Base-by-base conservation (phyloP, 2,329 filamentous ascomycete species). In the Metarhizium sp. region DNA sequence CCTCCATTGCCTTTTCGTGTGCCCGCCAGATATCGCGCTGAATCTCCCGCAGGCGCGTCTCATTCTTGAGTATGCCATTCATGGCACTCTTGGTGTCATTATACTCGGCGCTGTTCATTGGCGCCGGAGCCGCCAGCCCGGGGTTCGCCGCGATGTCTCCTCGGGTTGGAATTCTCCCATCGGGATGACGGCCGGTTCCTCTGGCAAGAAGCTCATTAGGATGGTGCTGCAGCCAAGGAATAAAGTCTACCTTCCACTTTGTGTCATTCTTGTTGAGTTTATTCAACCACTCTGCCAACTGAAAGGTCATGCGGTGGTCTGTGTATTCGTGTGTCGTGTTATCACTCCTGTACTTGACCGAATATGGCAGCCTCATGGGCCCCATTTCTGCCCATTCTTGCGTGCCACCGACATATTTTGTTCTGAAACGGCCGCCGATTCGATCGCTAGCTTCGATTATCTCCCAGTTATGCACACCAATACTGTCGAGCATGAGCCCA, bases 381-480 rank as follows among this genome's bases (percentile, higher is more conserved):
- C 73, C 73, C 66, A 76, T 73, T 56, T 76, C 64, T 47, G 62
- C 62, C 50, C 60, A 64, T 68, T 16, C 70, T 62, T 46, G 56
- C 0, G 70, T 70, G 46, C 68, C 65, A 57, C 73, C 74, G 4
- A 77, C 63, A 53, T 74, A 76, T 2, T 66, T 63, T 1, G 74
- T 76, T 50, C 69, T 69, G 32, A 77, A 71, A 4, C 74, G 70
- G 2, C 74, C 74, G 0, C 74, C 74, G 1, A 75, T 55, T 4
- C 72, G 65, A 2, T 69, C 61, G 0, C 69, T 69, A 0, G 74
- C 73, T 59, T 77, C 74, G 3, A 73, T 61, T 1, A 77, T 72
- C 49, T 74, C 71, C 73, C 73, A 73, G 52, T 75, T 71, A 14
- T 70, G 69, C 14, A 77, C 66, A 0, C 74, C 73, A 2, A 74